A percentile compares a stretch with the other conserved stretches of the same genome.
Evolutionary conservation across 73 alveolate species (phyloP).

Genomic region (Stentor coeruleus): DNA sequence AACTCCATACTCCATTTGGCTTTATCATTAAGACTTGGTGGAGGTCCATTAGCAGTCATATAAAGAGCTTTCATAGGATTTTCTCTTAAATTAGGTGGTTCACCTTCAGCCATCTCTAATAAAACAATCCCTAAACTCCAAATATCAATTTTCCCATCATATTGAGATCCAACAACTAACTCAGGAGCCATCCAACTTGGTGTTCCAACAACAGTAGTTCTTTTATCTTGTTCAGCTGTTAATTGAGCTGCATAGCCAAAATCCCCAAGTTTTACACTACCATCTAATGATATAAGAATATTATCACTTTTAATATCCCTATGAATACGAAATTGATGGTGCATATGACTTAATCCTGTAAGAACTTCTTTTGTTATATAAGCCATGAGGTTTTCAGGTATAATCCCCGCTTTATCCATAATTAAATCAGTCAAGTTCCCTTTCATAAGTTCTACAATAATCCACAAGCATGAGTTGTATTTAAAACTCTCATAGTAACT

Average conservation of each 20-base stretch:
- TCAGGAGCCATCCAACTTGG: slow-evolving; percentile 93
- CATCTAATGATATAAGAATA: slow-evolving; percentile 26
- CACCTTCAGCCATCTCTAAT: slow-evolving; percentile 64
- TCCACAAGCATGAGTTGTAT: neutral
- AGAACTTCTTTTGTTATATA: slow-evolving; percentile 33
- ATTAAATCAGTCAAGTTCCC: neutral
- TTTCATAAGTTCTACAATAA: slow-evolving; percentile 4
- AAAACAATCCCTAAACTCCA: slow-evolving; percentile 76
- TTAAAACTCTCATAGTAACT: neutral
- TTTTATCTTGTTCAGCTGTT: slow-evolving; percentile 60
- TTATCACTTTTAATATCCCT: slow-evolving; percentile 32
- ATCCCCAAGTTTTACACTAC: slow-evolving; percentile 65
- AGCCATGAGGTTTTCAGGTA: slow-evolving; percentile 42
- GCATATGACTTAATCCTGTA: slow-evolving; percentile 62
- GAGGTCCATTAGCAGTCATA: slow-evolving; percentile 35
- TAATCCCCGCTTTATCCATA: neutral
- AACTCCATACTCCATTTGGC: slow-evolving; percentile 47
- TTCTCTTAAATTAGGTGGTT: slow-evolving; percentile 59
- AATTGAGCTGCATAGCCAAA: slow-evolving; percentile 80
- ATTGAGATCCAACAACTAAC: slow-evolving; percentile 50
- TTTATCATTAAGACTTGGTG: slow-evolving; percentile 57
- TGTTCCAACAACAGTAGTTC: slow-evolving; percentile 77
- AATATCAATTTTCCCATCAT: slow-evolving; percentile 67
- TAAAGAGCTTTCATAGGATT: slow-evolving; percentile 39
- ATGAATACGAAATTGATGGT: slow-evolving; percentile 50